phyloP scores from a whole-genome alignment of 306 rosid genomes.

The Quercus berberidifolia region DNA sequence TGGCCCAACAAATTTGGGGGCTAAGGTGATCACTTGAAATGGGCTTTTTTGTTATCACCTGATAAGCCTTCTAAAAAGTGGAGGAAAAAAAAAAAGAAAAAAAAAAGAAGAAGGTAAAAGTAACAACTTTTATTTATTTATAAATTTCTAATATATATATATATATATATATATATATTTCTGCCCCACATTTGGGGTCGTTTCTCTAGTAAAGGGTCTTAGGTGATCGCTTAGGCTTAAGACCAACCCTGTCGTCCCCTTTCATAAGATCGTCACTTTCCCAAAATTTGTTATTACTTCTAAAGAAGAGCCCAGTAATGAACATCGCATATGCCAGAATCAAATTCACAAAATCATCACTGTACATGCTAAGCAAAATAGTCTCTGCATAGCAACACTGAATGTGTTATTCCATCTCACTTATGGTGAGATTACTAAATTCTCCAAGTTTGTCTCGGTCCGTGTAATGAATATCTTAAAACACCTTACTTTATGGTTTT shows the following conservation, averaged over 20 bases:
- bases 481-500: slow-evolving; percentile 10
- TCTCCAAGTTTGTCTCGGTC: neutral
- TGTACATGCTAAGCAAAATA: neutral
- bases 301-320: slow-evolving; percentile 16
- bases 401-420: neutral
- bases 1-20: too few relatives aligned
- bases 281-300: neutral
- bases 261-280: neutral
- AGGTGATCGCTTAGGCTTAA: too few relatives aligned
- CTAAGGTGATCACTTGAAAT: too few relatives aligned
- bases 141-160: neutral
- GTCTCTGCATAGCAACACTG: slow-evolving; percentile 20
- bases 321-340: slow-evolving; percentile 22
- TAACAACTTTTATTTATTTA: too few relatives aligned
- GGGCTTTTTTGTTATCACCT: neutral
- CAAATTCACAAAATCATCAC: slow-evolving; percentile 13
- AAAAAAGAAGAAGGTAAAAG: too few relatives aligned
- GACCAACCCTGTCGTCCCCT: too few relatives aligned
- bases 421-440: neutral
- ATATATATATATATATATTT: neutral
- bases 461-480: slow-evolving; percentile 7
- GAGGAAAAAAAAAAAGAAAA: too few relatives aligned
- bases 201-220: too few relatives aligned
- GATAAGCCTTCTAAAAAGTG: too few relatives aligned
- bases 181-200: too few relatives aligned